Conservation (phyloP, 768 basidiomycete genomes). For the Lentinula aciculospora region DNA sequence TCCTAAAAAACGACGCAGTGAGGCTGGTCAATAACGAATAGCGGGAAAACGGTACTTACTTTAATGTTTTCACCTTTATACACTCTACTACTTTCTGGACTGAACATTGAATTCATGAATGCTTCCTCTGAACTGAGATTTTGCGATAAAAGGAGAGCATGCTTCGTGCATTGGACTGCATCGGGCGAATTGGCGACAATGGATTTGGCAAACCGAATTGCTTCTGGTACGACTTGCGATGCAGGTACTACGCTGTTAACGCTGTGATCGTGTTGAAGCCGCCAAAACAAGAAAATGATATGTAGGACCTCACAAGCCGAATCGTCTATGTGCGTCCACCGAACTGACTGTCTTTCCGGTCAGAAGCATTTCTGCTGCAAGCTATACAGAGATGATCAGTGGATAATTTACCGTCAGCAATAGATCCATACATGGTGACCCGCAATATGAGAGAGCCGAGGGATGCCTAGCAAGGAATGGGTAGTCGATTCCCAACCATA, state of each 20-base stretch:
- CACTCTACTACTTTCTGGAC: constrained; percentile 42
- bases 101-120: constrained; percentile 37
- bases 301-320: constrained; percentile 60
- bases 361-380: constrained; percentile 73
- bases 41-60: constrained; percentile 24
- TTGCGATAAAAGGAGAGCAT: constrained; percentile 54
- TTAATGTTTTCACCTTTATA: constrained; percentile 67
- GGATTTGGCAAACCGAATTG: constrained; percentile 53
- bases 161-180: constrained; percentile 71
- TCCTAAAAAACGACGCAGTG: constrained; percentile 36
- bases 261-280: not conserved
- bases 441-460: constrained; percentile 54
- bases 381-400: constrained; percentile 26
- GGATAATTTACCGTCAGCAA: not conserved
- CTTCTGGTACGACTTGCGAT: constrained; percentile 49
- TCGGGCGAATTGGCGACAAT: constrained; percentile 72
- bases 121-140: constrained; percentile 47
- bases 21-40: constrained; percentile 1
- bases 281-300: constrained; percentile 6
- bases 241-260: constrained; percentile 67
- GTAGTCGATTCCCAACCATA: not conserved
- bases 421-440: constrained; percentile 63
- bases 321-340: constrained; percentile 59
- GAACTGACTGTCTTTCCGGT: constrained; percentile 67
- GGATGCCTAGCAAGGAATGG: constrained; percentile 44